Conservation (phyloP, 1,284 basidiomycete genomes). For the Ceratobasidium sp. region DNA sequence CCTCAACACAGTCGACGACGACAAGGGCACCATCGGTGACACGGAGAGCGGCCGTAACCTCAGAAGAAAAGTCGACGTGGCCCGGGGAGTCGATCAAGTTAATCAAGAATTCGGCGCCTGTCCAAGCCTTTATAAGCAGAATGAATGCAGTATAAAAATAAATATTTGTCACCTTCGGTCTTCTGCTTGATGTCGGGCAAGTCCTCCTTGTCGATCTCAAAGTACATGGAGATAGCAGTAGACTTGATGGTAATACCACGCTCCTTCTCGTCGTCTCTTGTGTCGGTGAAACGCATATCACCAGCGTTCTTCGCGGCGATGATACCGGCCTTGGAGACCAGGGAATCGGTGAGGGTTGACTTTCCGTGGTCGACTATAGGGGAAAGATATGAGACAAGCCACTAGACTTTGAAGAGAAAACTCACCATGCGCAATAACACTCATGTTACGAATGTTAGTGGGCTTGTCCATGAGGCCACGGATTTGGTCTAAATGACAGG, state of each 20-base stretch:
- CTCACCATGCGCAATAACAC: conserved; percentile 93
- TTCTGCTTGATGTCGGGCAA: conserved; percentile 89
- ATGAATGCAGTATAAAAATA: conserved; percentile 47
- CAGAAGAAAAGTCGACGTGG: conserved; percentile 99
- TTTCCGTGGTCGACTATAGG: conserved; percentile 97
- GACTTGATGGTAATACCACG: conserved; percentile 99
- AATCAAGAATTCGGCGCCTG: conserved; percentile 98
- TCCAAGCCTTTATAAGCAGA: conserved; percentile 44
- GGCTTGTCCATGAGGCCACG: conserved; percentile 89
- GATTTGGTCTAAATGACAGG: conserved; percentile 75
- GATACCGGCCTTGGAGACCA: conserved; percentile 99
- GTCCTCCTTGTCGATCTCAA: conserved; percentile 93
- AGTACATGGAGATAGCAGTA: conserved; percentile 99
- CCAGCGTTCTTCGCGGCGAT: conserved; percentile 96
- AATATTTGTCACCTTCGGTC: conserved; percentile 73
- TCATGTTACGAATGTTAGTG: conserved; percentile 98
- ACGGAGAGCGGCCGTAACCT: conserved; percentile 99
- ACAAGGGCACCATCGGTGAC: conserved; percentile 99
- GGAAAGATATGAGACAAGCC: conserved; percentile 4
- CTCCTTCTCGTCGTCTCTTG: conserved; percentile 98
- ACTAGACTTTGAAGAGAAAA: conserved; percentile 41
- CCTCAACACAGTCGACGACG: conserved; percentile 99
- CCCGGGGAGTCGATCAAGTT: conserved; percentile 99
- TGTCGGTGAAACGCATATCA: conserved; percentile 98
- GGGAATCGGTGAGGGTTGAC: conserved; percentile 98